A percentile compares a stretch with the other conserved stretches of the same genome.
These are phyloP conservation scores for Moniliella sp. DNA, from an alignment of 1,284 basidiomycete genomes.

Conservation along the genomic window DNA sequence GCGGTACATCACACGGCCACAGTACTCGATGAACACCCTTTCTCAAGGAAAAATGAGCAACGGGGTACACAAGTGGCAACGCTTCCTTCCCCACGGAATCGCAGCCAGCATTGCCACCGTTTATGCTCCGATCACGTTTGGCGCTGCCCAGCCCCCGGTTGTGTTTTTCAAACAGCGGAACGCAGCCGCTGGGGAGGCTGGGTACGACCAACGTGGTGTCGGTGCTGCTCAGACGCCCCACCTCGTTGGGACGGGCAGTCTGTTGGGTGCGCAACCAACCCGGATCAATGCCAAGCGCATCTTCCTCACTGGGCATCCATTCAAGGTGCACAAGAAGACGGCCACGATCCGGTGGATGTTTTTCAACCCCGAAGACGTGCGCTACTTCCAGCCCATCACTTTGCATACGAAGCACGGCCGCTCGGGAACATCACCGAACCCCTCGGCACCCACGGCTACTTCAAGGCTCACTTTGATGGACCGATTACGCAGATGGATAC, in stretches of 20 bases:
- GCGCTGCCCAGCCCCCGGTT: slow-evolving; percentile 37
- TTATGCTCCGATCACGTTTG: slow-evolving; percentile 73
- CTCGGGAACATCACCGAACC: slow-evolving; percentile 73
- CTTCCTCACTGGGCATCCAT: slow-evolving; percentile 79
- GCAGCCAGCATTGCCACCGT: slow-evolving; percentile 44
- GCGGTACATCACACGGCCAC: slow-evolving; percentile 57
- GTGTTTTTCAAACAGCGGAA: slow-evolving; percentile 14
- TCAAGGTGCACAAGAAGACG: slow-evolving; percentile 91
- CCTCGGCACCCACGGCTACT: slow-evolving; percentile 92
- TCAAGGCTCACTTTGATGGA: slow-evolving; percentile 82
- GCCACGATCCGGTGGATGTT: slow-evolving; percentile 97
- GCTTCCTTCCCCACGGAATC: slow-evolving; percentile 62
- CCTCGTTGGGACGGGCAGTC: slow-evolving; percentile 71
- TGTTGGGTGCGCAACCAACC: slow-evolving; percentile 70
- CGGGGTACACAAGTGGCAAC: slow-evolving; percentile 91
- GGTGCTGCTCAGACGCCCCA: slow-evolving; percentile 34
- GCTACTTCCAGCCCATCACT: slow-evolving; percentile 80
- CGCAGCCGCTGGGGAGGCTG: slow-evolving; percentile 8
- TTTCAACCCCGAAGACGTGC: slow-evolving; percentile 79
- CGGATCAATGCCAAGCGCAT: slow-evolving; percentile 78
- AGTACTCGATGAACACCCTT: slow-evolving; percentile 68
- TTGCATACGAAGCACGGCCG: slow-evolving; percentile 78
- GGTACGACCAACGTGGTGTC: slow-evolving; percentile 26
- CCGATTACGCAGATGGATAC: slow-evolving; percentile 90
- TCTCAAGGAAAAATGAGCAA: slow-evolving; percentile 55